Percentiles rank a stretch among this genome's conserved stretches.
phyloP scores from a whole-genome alignment of 139 green algal species.

The Micractinium sp. region DNA sequence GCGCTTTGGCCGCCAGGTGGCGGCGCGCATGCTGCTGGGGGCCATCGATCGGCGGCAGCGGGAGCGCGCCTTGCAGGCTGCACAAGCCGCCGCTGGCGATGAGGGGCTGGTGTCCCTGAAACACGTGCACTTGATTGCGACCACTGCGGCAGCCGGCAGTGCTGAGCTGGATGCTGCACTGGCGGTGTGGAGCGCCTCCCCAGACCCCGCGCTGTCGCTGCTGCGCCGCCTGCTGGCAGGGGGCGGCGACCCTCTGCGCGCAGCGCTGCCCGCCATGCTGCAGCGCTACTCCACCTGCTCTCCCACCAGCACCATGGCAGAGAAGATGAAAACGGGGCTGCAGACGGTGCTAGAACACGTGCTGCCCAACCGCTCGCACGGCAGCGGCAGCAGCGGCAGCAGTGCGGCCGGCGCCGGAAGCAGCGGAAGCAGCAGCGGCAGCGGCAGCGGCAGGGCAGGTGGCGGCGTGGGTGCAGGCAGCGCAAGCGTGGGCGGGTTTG shows the following conservation, averaged over 20 bases:
- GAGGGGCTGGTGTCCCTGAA: too few species aligned
- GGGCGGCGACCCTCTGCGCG: background rate
- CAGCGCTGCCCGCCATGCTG: background rate
- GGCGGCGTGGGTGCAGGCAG: background rate
- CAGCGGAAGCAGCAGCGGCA: background rate
- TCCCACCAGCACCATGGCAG: background rate
- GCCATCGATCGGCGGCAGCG: background rate
- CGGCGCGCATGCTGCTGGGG: background rate
- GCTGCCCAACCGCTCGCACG: background rate
- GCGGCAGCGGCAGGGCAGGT: background rate
- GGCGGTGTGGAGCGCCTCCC: background rate
- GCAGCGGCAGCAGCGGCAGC: background rate
- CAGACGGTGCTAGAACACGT: constrained; percentile 1
- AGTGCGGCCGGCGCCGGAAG: background rate
- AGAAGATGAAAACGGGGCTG: constrained; percentile 14
- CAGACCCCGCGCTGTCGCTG: background rate
- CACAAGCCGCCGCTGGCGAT: background rate
- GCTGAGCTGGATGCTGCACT: background rate
- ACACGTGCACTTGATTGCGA: background rate
- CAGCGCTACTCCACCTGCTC: background rate
- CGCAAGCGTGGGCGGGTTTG: too few species aligned
- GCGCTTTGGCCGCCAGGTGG: constrained; percentile 2
- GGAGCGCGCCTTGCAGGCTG: background rate
- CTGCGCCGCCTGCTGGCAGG: constrained; percentile 15
- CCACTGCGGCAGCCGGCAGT: background rate